A percentile compares a stretch with the other conserved stretches of the same genome.
Evolutionary conservation across 441 rosid genomes (phyloP).

Genomic region (Corymbia calophylla): DNA sequence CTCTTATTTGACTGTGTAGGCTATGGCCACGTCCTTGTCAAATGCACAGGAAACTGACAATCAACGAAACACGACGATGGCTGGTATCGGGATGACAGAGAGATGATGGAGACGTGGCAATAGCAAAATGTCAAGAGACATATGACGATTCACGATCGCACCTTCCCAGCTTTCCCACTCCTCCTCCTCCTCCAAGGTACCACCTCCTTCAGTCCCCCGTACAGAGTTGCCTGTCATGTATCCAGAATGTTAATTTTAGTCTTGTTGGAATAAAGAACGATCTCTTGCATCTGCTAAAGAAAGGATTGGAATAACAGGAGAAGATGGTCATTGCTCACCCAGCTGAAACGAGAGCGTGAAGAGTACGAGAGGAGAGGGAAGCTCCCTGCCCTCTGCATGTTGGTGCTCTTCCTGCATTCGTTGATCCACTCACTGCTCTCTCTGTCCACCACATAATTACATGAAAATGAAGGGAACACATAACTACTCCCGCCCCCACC

Average conservation of each 20-base stretch:
- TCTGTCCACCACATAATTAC: constrained; percentile 14
- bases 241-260: background rate
- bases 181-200: constrained; percentile 43
- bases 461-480: constrained; percentile 34
- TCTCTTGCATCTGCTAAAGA: background rate
- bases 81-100: background rate
- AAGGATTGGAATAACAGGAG: background rate
- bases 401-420: constrained; percentile 28
- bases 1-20: background rate
- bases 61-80: background rate
- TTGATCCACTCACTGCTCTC: constrained; percentile 17
- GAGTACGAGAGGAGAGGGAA: constrained; percentile 16
- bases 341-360: constrained; percentile 46
- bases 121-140: background rate
- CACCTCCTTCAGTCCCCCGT: constrained; percentile 59
- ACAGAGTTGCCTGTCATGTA: constrained; percentile 43
- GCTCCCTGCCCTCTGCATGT: constrained; percentile 40
- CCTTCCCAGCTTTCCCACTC: constrained; percentile 37
- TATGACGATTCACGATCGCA: constrained; percentile 20
- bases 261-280: background rate
- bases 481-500: constrained; percentile 40
- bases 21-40: background rate
- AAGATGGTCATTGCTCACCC: constrained; percentile 39
- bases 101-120: background rate
- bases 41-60: background rate